Percentiles rank a stretch among this genome's conserved stretches.
phyloP scores from a whole-genome alignment of 495 filamentous ascomycete species.

The Geopyxis carbonaria region DNA sequence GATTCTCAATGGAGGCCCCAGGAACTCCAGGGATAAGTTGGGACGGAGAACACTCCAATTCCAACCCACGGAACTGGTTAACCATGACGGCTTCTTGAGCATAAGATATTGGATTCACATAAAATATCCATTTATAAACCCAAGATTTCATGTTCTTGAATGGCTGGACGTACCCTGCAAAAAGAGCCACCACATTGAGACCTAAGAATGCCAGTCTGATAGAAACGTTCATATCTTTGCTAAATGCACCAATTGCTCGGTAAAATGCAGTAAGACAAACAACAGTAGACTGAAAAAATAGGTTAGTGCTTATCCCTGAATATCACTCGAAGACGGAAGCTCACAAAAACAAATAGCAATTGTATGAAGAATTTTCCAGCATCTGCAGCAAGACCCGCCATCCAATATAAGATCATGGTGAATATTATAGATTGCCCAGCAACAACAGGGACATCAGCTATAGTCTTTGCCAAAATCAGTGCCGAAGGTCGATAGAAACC shows the following conservation, averaged over 20 bases:
- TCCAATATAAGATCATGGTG: constrained; percentile 49
- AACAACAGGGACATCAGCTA: constrained; percentile 50
- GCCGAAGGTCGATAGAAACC: constrained; percentile 57
- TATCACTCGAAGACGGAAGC: constrained; percentile 9
- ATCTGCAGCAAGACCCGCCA: constrained; percentile 35
- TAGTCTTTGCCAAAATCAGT: constrained; percentile 50
- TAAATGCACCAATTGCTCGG: constrained; percentile 33
- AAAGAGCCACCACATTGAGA: constrained; percentile 26
- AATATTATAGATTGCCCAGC: constrained; percentile 47
- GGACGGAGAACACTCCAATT: constrained; percentile 17
- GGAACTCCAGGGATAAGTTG: constrained; percentile 20
- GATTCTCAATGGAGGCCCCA: constrained; percentile 19
- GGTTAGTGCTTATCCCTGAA: constrained; percentile 13
- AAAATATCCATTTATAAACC: constrained; percentile 28
- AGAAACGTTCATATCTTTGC: constrained; percentile 35
- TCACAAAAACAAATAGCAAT: constrained; percentile 32
- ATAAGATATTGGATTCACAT: constrained; percentile 25
- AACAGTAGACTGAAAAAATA: constrained; percentile 12
- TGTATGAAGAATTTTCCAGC: constrained; percentile 39
- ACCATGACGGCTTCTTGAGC: constrained; percentile 30
- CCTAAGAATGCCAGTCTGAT: constrained; percentile 39
- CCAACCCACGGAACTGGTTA: constrained; percentile 29
- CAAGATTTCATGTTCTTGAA: constrained; percentile 27
- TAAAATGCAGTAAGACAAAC: constrained; percentile 37
- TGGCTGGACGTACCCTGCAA: constrained; percentile 29